Conservation (phyloP, 768 basidiomycete species). For the Lanmaoa pseudosensibilis region DNA sequence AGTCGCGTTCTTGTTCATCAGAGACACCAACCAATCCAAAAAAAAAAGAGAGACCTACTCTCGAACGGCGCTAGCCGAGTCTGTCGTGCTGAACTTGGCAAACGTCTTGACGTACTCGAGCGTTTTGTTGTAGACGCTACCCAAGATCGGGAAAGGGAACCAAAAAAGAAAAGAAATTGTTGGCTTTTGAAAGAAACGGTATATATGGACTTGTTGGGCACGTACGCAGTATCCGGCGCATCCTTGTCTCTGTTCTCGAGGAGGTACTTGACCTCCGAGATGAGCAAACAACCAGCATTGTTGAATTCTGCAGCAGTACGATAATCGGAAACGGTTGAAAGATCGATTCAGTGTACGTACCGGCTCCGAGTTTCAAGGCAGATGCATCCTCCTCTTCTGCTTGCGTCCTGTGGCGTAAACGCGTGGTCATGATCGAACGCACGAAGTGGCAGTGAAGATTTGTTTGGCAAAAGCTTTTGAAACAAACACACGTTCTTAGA, state of each 20-base stretch:
- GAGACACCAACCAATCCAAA: neutral
- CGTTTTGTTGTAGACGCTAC: slow-evolving; percentile 90
- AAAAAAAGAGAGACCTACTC: slow-evolving; percentile 50
- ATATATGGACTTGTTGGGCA: neutral
- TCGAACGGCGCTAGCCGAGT: slow-evolving; percentile 83
- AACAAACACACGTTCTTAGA: slow-evolving; percentile 19
- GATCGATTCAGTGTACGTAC: slow-evolving; percentile 32
- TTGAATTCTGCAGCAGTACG: slow-evolving; percentile 65
- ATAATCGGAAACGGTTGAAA: neutral
- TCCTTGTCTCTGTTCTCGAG: slow-evolving; percentile 86
- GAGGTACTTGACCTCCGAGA: slow-evolving; percentile 90
- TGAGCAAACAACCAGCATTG: slow-evolving; percentile 86
- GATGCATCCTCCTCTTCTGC: slow-evolving; percentile 86
- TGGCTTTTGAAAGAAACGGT: neutral
- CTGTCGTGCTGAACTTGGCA: slow-evolving; percentile 84
- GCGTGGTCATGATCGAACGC: slow-evolving; percentile 52
- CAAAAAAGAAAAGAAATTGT: neutral
- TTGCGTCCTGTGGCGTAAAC: slow-evolving; percentile 63
- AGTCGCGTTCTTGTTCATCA: slow-evolving; percentile 37
- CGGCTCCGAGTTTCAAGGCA: slow-evolving; percentile 77
- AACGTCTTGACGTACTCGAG: slow-evolving; percentile 90
- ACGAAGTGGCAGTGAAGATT: slow-evolving; percentile 44
- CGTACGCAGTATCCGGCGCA: slow-evolving; percentile 83
- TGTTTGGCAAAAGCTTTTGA: slow-evolving; percentile 38
- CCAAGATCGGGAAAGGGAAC: neutral